Evolutionary conservation across 331 rosid genomes (phyloP).

Genomic region (Pyrus hybrid): DNA sequence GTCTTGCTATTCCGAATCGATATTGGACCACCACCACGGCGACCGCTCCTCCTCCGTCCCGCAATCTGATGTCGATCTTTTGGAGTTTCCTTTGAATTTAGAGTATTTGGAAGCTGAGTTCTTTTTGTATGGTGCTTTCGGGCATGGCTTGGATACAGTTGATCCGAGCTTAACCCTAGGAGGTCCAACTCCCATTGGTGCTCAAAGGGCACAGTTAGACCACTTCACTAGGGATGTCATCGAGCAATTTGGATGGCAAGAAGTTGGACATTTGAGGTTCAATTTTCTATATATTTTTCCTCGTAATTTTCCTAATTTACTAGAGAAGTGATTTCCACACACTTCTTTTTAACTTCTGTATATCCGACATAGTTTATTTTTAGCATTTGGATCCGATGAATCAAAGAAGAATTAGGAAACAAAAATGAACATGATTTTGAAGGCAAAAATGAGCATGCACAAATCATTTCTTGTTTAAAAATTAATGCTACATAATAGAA

Average conservation of each 20-base stretch:
- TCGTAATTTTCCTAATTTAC: no score
- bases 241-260: slow-evolving; percentile 67
- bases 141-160: slow-evolving; percentile 35
- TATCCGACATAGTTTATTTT: no score
- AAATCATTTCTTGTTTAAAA: no score
- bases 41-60: not conserved
- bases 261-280: slow-evolving; percentile 82
- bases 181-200: slow-evolving; percentile 73
- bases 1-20: not conserved
- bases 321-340: no score
- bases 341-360: no score
- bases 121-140: slow-evolving; percentile 55
- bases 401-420: no score
- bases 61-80: slow-evolving; percentile 35
- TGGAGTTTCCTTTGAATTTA: slow-evolving; percentile 70
- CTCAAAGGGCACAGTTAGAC: slow-evolving; percentile 33
- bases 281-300: not conserved
- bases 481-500: no score
- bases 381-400: no score
- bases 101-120: slow-evolving; percentile 81
- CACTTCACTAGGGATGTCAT: slow-evolving; percentile 29
- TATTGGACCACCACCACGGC: not conserved
- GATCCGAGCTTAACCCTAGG: slow-evolving; percentile 21
- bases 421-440: no score
- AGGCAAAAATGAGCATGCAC: no score